phyloP scores from a whole-genome alignment of 805 yeast genomes.

The Saccharomycopsis babjevae region DNA sequence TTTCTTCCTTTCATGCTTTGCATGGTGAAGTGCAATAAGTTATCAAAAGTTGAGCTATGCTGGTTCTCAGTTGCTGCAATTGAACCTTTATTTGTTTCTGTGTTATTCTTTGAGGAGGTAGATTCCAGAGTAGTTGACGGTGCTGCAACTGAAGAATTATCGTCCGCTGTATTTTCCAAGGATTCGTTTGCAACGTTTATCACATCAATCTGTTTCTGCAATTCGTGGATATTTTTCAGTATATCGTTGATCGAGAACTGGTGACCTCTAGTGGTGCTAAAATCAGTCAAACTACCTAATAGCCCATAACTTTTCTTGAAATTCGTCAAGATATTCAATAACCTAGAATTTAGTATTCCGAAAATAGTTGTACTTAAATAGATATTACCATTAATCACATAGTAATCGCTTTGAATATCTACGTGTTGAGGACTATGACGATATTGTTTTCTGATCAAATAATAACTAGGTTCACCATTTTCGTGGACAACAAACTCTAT shows the following conservation, averaged over 20 bases:
- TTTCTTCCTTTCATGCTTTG: background rate
- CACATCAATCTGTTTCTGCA: background rate
- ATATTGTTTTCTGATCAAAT: conserved; percentile 81
- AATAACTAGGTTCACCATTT: conserved; percentile 81
- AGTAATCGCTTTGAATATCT: conserved; percentile 61
- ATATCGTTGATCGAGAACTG: conserved; percentile 7
- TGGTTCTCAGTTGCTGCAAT: background rate
- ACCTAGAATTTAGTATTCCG: conserved; percentile 61
- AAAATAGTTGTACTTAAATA: conserved; percentile 80
- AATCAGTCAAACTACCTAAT: conserved; percentile 8
- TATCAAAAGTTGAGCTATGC: background rate
- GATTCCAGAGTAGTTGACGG: background rate
- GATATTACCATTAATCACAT: conserved; percentile 83
- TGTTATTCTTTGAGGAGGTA: background rate
- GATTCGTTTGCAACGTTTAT: background rate
- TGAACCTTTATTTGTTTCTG: background rate
- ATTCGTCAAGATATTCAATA: conserved; percentile 37
- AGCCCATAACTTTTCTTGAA: conserved; percentile 16
- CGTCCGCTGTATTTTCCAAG: background rate
- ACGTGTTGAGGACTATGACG: conserved; percentile 39
- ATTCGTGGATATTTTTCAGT: conserved; percentile 1
- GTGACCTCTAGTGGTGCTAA: conserved; percentile 7
- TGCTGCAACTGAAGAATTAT: background rate
- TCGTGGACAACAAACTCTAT: conserved; percentile 69
- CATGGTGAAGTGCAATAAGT: conserved; percentile 2